Base-by-base conservation (phyloP, 2,329 filamentous ascomycete genomes). In the Tetracladium maxilliforme region DNA sequence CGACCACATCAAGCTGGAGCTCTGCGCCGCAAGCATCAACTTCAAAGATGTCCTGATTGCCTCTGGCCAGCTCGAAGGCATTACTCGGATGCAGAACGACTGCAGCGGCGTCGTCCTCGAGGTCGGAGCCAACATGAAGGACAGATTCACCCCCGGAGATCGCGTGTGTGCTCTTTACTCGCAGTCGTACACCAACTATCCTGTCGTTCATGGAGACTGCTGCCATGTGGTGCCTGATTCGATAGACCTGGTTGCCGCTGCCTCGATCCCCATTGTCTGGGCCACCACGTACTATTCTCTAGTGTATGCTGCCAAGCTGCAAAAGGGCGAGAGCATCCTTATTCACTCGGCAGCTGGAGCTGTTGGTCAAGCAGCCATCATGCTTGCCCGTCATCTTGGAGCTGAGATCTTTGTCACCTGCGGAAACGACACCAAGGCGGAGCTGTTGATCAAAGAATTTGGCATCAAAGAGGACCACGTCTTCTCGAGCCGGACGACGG, bases 351-450 rank as follows among this genome's bases (percentile, higher is more conserved):
- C 33, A 4, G 25, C 35, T 3, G 33, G 33, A 3, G 35, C 23
- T 4, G 14, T 34, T n/a, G 33, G 33, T 4, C 35, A 38, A 19
- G 33, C 35, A 8, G 22, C 21, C 12, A 25, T 36, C 23, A 29
- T 35, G 4, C 19, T 54, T 0, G 42, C 42, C 3, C 34, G 43
- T 16, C 27, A 35, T 6, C 29, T 40, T 1, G 38, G 34, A 13
- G 32, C 37, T 6, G 28, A 32, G 14, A 33, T 52, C 12, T 44
- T 41, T 18, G 35, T 32, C 7, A 53, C 49, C 2, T 43, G 41
- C 9, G 32, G 37, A 9, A 39, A 34, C 2, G 22, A 32, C 6
- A 30, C 33, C 14, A 50, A 54, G 28, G 32, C 37, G 10, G 31
- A 43, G 3, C 34, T 41, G 6, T 25, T 53, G 11, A 33, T 33